Evolutionary conservation across 768 basidiomycete genomes (phyloP).

Genomic region (Auricularia heimuer): DNA sequence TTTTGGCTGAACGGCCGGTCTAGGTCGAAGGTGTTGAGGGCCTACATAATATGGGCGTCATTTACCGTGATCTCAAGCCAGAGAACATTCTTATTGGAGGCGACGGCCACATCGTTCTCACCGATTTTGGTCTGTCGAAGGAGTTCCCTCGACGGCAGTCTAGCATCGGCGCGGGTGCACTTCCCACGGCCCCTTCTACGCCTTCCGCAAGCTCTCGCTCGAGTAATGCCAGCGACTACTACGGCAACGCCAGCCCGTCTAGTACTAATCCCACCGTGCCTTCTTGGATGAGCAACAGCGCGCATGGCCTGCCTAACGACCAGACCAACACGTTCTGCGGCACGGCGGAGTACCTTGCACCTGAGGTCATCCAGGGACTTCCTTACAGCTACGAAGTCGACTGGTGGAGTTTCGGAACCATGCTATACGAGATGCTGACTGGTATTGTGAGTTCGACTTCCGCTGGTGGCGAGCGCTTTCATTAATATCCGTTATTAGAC

Average conservation of each 20-base stretch:
- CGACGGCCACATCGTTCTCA: constrained; percentile 93
- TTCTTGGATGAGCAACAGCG: constrained; percentile 68
- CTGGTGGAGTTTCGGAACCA: constrained; percentile 98
- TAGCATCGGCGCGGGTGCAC: constrained; percentile 12
- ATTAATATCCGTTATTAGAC: constrained; percentile 40
- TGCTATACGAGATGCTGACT: constrained; percentile 95
- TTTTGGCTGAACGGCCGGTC: neutral
- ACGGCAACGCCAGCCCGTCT: constrained; percentile 28
- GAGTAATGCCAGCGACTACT: constrained; percentile 24
- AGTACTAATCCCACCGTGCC: constrained; percentile 31
- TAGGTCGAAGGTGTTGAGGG: constrained; percentile 84
- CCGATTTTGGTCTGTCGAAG: constrained; percentile 92
- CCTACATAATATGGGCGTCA: constrained; percentile 86
- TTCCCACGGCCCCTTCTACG: constrained; percentile 43
- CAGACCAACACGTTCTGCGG: constrained; percentile 85
- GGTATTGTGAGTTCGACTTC: constrained; percentile 64
- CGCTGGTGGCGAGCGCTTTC: constrained; percentile 12
- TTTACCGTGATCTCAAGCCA: constrained; percentile 95
- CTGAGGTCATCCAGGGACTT: constrained; percentile 89
- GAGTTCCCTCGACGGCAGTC: constrained; percentile 61
- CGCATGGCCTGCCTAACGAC: constrained; percentile 54
- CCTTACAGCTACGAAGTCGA: constrained; percentile 92
- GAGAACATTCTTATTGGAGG: constrained; percentile 93
- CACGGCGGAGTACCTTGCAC: constrained; percentile 94
- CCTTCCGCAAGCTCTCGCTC: constrained; percentile 19